Percentiles rank a stretch among this genome's conserved stretches.
Evolutionary conservation across 306 rosid species (phyloP).

Genomic region (Bauhinia variegata): DNA sequence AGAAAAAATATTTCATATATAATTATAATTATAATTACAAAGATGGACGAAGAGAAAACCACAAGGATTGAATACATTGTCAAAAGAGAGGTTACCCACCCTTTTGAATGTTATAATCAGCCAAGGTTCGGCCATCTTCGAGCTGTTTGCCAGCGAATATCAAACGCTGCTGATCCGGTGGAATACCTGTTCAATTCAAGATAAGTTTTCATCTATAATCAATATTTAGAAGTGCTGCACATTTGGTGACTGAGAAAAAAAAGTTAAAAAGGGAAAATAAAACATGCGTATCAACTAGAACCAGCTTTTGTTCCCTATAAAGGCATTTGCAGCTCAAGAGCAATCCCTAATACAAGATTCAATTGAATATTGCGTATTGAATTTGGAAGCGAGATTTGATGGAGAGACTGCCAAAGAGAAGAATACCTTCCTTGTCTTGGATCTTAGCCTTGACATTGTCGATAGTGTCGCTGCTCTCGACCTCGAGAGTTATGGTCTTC

Average conservation of each 20-base stretch:
- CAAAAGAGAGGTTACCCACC: conserved; percentile 30
- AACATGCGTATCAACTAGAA: not conserved
- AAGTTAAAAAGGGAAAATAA: not conserved
- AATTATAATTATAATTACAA: not conserved
- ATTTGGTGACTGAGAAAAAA: not conserved
- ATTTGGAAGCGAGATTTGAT: not conserved
- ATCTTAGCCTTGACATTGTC: conserved; percentile 89
- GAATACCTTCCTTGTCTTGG: conserved; percentile 85
- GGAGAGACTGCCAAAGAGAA: not conserved
- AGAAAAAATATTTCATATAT: not conserved
- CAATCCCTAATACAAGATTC: not conserved
- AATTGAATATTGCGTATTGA: not conserved
- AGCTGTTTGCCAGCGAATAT: conserved; percentile 86
- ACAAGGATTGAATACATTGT: not conserved
- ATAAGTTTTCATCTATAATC: not conserved
- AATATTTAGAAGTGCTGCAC: not conserved
- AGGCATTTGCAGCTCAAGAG: too few relatives aligned
- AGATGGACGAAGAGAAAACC: not conserved
- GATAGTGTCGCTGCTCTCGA: conserved; percentile 84
- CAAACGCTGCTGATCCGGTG: conserved; percentile 87
- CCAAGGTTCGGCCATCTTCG: conserved; percentile 78
- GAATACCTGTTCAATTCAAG: conserved; percentile 49
- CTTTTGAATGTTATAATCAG: conserved; percentile 83
- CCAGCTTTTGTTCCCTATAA: not conserved
- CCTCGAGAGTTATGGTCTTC: conserved; percentile 88